A percentile compares a stretch with the other conserved stretches of the same genome.
phyloP scores from a whole-genome alignment of 495 filamentous ascomycete genomes.

The Penicillium steckii region DNA sequence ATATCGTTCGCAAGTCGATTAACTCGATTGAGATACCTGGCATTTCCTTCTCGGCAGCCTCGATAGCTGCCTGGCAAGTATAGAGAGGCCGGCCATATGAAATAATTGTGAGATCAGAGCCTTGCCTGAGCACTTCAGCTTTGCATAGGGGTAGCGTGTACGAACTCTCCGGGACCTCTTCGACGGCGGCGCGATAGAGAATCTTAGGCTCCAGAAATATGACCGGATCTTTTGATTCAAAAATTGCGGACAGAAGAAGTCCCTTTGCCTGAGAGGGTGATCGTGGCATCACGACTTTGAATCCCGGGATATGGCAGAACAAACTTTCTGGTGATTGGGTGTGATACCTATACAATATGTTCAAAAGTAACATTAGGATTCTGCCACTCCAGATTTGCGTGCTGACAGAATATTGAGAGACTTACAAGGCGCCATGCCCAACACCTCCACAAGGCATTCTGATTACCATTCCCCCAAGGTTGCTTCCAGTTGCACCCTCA shows the following conservation, averaged over 20 bases:
- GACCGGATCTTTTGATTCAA: conserved; percentile 82
- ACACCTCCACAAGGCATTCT: conserved; percentile 94
- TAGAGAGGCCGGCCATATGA: conserved; percentile 94
- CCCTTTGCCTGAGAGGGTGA: conserved; percentile 93
- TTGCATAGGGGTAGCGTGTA: conserved; percentile 86
- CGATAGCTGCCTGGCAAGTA: conserved; percentile 76
- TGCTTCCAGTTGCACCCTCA: conserved; percentile 67
- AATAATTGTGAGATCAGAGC: conserved; percentile 80
- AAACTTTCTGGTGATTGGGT: conserved; percentile 90
- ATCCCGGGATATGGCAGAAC: conserved; percentile 88
- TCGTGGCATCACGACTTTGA: conserved; percentile 86
- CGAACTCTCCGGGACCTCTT: conserved; percentile 83
- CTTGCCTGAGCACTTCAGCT: conserved; percentile 83
- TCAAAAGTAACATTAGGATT: conserved; percentile 1
- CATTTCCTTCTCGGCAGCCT: conserved; percentile 76
- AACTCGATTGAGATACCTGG: conserved; percentile 75
- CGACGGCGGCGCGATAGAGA: conserved; percentile 89
- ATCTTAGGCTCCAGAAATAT: conserved; percentile 98
- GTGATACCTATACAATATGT: conserved; percentile 62
- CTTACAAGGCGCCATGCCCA: conserved; percentile 83
- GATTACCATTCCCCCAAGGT: conserved; percentile 78
- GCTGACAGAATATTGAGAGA: not conserved
- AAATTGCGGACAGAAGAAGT: conserved; percentile 73
- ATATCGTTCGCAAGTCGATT: conserved; percentile 88
- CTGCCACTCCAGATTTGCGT: not conserved